Percentiles rank a stretch among this genome's conserved stretches.
Evolutionary conservation across 2,329 filamentous ascomycete genomes (phyloP).

Genomic region (Penicillium polonicum): DNA sequence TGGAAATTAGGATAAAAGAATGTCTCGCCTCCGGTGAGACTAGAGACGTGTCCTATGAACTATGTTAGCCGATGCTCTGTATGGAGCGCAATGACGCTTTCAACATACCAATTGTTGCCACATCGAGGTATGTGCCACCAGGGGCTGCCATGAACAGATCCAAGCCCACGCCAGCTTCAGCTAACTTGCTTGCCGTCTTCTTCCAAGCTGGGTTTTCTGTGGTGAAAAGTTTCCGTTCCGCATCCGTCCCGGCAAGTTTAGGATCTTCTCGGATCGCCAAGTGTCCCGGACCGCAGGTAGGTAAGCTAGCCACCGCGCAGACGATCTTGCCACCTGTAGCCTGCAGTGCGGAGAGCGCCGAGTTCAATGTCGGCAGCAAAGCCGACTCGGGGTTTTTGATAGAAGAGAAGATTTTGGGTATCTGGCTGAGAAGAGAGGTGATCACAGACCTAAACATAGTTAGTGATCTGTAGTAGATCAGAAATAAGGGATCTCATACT

Average conservation of each 20-base stretch:
- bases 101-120: constrained; percentile 78
- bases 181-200: constrained; percentile 83
- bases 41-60: constrained; percentile 69
- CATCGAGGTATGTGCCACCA: constrained; percentile 84
- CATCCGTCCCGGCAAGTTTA: constrained; percentile 80
- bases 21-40: constrained; percentile 88
- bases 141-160: constrained; percentile 95
- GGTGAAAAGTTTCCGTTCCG: constrained; percentile 85
- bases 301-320: constrained; percentile 80
- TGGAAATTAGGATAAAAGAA: constrained; percentile 98
- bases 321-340: constrained; percentile 89
- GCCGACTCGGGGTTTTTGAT: constrained; percentile 91
- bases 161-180: constrained; percentile 78
- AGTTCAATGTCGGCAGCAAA: constrained; percentile 77
- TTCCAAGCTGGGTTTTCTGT: constrained; percentile 88
- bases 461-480: constrained; percentile 19
- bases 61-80: constrained; percentile 9
- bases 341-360: constrained; percentile 78
- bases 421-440: constrained; percentile 74
- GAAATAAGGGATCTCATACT: constrained; percentile 45
- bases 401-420: constrained; percentile 82
- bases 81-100: background rate
- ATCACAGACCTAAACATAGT: constrained; percentile 64
- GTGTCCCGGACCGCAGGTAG: constrained; percentile 85
- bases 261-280: constrained; percentile 84